These are phyloP conservation scores for Solanum chacoense DNA, from an alignment of 305 asterid genomes.

Conservation along the genomic window DNA sequence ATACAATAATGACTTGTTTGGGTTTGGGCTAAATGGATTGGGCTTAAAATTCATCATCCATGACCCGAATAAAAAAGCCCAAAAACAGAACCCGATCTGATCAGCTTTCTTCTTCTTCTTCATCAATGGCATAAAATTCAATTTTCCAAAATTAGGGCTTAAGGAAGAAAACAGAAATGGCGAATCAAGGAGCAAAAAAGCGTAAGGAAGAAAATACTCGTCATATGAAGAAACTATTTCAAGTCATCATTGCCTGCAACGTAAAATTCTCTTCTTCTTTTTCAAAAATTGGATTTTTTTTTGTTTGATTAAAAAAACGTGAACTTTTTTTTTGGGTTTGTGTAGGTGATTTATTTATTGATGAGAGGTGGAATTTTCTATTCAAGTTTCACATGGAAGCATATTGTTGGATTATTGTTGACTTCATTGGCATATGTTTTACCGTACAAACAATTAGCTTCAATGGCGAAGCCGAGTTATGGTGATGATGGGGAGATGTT, in stretches of 20 bases:
- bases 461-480: slow-evolving; percentile 72
- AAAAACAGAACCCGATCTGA: not conserved
- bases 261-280: slow-evolving; percentile 18
- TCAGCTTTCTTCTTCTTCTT: not conserved
- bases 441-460: slow-evolving; percentile 72
- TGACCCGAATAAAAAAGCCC: not conserved
- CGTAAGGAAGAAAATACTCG: slow-evolving; percentile 84
- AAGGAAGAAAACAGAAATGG: slow-evolving; percentile 30
- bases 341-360: slow-evolving; percentile 62
- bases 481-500: slow-evolving; percentile 65
- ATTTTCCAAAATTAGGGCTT: not conserved
- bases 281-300: not conserved
- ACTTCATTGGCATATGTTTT: slow-evolving; percentile 64
- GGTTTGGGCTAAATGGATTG: not conserved
- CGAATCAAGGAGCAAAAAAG: slow-evolving; percentile 97
- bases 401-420: slow-evolving; percentile 50
- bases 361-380: slow-evolving; percentile 64
- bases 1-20: not conserved
- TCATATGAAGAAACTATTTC: slow-evolving; percentile 64
- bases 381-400: slow-evolving; percentile 88
- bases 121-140: not conserved
- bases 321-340: not conserved
- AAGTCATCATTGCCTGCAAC: slow-evolving; percentile 58
- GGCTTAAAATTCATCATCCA: not conserved
- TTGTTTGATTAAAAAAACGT: not conserved